Base-by-base conservation (phyloP, 441 rosid species). In the Manihot esculenta region DNA sequence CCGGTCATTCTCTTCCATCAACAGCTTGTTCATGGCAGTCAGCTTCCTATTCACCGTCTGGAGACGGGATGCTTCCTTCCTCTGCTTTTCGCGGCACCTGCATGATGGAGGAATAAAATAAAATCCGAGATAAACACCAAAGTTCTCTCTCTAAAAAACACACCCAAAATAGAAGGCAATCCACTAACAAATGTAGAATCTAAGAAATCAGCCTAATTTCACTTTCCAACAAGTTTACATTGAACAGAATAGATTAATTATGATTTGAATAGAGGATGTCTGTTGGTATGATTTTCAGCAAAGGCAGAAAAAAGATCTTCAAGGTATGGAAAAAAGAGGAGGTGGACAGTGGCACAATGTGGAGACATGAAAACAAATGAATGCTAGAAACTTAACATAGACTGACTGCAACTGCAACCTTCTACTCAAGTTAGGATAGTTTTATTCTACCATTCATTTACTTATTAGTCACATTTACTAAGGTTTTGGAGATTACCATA, bases 1-100 rank as follows among this genome's bases (percentile, higher is more conserved):
- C 54, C 98, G 90, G 73, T 93, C 98, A 80, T 93, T 93, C 83
- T 93, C 98, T 85, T 93, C 98, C 97, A 93, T 89, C 83, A 93
- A 80, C 77, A 93, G 86, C 79, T 91, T 93, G 81, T 93, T 93
- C 97, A 93, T 91, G 35, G 98, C 94, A 79, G 74, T 62, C 71
- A 93, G 88, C 84, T 93, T 93, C 74, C 89, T 81, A 79, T 93
- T 93, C 62, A 93, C 98, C 0, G 90, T 86, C 76, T 87, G 94
- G 70, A 93, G 96, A 20, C 94, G 96, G 38, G 89, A 91, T 18
- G 97, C 84, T 84, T 93, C 98, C 81, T 91, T 93, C 79, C 96
- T 85, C 84, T 93, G 98, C 84, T 93, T 93, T 81, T 93, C 98
- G 18, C 98, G 90, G 61, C 98, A 93, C 80, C 98, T 89, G 63